These are phyloP conservation scores for sorghum (Sorghum bicolor) DNA, from an alignment of 176 grass and related monocot genomes.

Conservation along the genomic window DNA sequence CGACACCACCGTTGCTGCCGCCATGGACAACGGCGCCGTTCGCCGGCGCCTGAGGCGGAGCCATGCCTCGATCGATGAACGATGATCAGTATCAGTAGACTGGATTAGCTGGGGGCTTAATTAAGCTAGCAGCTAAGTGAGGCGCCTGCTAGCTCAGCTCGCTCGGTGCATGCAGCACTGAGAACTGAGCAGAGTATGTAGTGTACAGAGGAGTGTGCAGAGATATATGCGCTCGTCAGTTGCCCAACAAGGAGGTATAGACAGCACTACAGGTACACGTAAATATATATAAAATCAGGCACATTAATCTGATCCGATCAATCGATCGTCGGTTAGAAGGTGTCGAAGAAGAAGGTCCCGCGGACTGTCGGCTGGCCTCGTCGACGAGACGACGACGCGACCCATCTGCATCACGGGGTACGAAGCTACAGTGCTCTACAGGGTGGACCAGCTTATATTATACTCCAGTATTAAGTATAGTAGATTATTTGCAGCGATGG, in stretches of 20 bases:
- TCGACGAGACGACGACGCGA: not conserved
- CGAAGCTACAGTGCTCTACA: not conserved
- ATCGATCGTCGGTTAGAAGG: not conserved
- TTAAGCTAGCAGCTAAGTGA: not conserved
- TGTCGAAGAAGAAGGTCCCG: not conserved
- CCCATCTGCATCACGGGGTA: not conserved
- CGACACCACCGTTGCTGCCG: not conserved
- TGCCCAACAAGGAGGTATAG: too few relatives aligned
- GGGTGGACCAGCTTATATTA: not conserved
- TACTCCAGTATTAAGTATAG: too few relatives aligned
- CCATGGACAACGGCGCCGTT: constrained; percentile 6
- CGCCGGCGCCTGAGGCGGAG: not conserved
- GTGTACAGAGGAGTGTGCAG: not conserved
- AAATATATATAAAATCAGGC: not conserved
- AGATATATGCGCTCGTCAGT: not conserved
- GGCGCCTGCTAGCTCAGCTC: not conserved
- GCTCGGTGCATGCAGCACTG: not conserved
- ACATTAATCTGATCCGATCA: not conserved
- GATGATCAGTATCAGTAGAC: not conserved
- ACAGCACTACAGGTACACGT: too few relatives aligned
- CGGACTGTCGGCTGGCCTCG: not conserved
- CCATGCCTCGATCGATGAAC: constrained; percentile 8
- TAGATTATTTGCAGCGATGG: not conserved
- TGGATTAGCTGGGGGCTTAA: not conserved
- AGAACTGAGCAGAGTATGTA: not conserved